Evolutionary conservation across 768 basidiomycete species (phyloP).

Genomic region (Dentipellis sp.): DNA sequence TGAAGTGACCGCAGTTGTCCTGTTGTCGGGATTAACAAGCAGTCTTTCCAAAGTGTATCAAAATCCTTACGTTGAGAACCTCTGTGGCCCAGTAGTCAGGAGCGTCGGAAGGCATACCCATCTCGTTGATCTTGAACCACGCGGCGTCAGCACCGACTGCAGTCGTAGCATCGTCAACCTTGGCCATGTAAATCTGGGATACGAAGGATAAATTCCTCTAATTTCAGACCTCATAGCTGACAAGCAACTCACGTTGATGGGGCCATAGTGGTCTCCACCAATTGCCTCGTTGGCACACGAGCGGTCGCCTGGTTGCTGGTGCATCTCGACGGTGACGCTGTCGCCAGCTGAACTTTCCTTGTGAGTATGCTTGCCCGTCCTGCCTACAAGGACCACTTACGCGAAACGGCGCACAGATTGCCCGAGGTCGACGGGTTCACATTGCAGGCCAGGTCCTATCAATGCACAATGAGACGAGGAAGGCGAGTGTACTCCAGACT

Average conservation of each 20-base stretch:
- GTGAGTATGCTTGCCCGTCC: background rate
- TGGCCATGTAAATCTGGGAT: conserved; percentile 36
- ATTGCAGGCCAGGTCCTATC: conserved; percentile 42
- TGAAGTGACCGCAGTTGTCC: conserved; percentile 47
- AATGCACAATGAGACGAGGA: too few species aligned
- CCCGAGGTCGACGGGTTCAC: conserved; percentile 22
- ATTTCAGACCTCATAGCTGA: background rate
- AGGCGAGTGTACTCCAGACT: background rate
- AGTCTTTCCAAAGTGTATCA: background rate
- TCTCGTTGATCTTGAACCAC: conserved; percentile 47
- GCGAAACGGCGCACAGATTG: conserved; percentile 25
- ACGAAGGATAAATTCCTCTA: background rate
- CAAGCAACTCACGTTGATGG: conserved; percentile 23
- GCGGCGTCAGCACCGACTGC: conserved; percentile 31
- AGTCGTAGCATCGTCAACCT: conserved; percentile 34
- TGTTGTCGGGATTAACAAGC: conserved; percentile 4
- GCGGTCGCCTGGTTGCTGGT: conserved; percentile 39
- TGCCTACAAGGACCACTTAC: background rate
- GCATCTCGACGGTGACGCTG: conserved; percentile 42
- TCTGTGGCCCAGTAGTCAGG: conserved; percentile 38
- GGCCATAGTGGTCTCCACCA: conserved; percentile 43
- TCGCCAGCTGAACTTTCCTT: conserved; percentile 29
- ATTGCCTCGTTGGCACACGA: conserved; percentile 39
- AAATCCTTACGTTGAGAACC: conserved; percentile 22
- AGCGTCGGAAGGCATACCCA: conserved; percentile 38